These are phyloP conservation scores for Coemansia interrupta DNA, from an alignment of 192 early-diverging fungal species.

Conservation along the genomic window DNA sequence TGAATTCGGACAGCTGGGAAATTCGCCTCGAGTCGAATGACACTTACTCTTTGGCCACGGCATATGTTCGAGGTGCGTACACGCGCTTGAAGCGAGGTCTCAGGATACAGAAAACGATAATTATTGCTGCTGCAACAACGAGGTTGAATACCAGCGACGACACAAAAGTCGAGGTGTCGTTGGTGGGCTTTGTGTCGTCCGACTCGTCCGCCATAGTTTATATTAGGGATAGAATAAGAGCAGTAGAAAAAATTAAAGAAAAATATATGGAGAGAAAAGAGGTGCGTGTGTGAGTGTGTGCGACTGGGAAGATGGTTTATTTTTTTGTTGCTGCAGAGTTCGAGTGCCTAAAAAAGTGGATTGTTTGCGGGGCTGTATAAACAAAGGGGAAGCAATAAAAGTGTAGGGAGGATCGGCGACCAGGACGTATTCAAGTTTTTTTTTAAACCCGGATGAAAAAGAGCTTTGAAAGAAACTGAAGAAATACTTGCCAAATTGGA, in stretches of 20 bases:
- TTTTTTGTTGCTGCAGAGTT: background rate
- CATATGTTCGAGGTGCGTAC: slow-evolving; percentile 70
- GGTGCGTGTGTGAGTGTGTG: background rate
- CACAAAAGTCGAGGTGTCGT: slow-evolving; percentile 56
- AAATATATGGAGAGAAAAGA: background rate
- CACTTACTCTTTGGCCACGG: slow-evolving; percentile 53
- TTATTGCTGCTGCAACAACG: slow-evolving; percentile 54
- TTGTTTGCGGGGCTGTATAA: background rate
- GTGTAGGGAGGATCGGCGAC: slow-evolving; percentile 13
- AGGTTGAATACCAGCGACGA: slow-evolving; percentile 72
- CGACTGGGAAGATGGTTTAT: slow-evolving; percentile 1
- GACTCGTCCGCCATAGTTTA: slow-evolving; percentile 10
- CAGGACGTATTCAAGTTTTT: background rate
- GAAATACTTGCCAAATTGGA: no score
- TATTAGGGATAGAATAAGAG: background rate
- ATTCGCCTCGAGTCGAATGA: background rate
- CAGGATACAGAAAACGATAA: slow-evolving; percentile 65
- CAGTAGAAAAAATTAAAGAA: background rate
- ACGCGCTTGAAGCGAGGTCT: slow-evolving; percentile 64
- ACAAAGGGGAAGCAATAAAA: slow-evolving; percentile 1
- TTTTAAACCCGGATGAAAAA: slow-evolving; percentile 1
- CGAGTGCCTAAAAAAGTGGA: background rate
- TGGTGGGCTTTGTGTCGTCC: slow-evolving; percentile 46
- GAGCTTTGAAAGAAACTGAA: background rate
- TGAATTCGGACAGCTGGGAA: background rate